Percentiles rank a stretch among this genome's conserved stretches.
phyloP scores from a whole-genome alignment of 805 yeast genomes.

The Hanseniaspora nectarophila region DNA sequence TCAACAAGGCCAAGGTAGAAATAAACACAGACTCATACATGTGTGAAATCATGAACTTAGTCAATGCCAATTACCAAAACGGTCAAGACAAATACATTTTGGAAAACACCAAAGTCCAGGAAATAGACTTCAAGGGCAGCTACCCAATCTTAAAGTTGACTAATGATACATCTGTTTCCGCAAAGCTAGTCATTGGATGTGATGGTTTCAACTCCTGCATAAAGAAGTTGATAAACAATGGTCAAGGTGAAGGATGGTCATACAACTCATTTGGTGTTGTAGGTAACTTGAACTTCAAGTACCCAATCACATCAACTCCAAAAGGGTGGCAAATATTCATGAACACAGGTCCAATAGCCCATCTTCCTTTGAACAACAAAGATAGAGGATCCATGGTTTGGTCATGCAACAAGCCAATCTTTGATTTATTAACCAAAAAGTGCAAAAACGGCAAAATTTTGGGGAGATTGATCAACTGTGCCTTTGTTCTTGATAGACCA shows the following conservation, averaged over 20 bases:
- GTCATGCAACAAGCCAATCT: slow-evolving; percentile 66
- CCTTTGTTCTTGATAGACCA: slow-evolving; percentile 60
- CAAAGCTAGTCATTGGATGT: slow-evolving; percentile 81
- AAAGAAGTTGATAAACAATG: slow-evolving; percentile 65
- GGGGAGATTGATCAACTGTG: slow-evolving; percentile 69
- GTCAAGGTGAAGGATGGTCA: slow-evolving; percentile 75
- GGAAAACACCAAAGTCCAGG: slow-evolving; percentile 50
- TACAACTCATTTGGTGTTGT: slow-evolving; percentile 87
- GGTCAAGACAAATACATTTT: slow-evolving; percentile 20
- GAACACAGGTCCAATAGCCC: slow-evolving; percentile 84
- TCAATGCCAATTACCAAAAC: slow-evolving; percentile 30
- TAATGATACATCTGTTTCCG: slow-evolving; percentile 34
- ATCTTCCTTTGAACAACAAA: slow-evolving; percentile 68
- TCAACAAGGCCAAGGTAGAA: slow-evolving; percentile 51
- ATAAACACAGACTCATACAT: slow-evolving; percentile 54
- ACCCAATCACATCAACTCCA: slow-evolving; percentile 36
- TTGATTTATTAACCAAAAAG: slow-evolving; percentile 43
- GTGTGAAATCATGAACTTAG: slow-evolving; percentile 74
- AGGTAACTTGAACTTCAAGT: slow-evolving; percentile 66
- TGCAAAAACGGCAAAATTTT: slow-evolving; percentile 48
- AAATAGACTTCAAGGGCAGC: slow-evolving; percentile 29
- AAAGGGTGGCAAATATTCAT: slow-evolving; percentile 87
- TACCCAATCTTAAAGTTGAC: slow-evolving; percentile 48
- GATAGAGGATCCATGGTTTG: slow-evolving; percentile 86
- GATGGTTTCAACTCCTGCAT: slow-evolving; percentile 95